Base-by-base conservation (phyloP, 208 protist genomes). In the Porcisia hertigi region DNA sequence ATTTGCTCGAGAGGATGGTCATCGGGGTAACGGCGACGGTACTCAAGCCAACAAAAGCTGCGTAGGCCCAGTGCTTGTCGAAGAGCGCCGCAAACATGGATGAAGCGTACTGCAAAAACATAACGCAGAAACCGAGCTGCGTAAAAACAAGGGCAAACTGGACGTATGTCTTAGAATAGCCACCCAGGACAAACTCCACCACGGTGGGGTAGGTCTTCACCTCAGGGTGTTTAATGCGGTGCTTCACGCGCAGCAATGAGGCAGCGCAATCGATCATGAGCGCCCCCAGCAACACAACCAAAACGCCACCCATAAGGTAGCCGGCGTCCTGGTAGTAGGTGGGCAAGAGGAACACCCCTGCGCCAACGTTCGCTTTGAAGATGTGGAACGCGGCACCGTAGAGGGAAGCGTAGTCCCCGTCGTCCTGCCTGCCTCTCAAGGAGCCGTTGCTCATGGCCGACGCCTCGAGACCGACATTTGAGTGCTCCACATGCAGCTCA, bases 291-390 rank as follows among this genome's bases (percentile, higher is more conserved):
- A 93, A 25, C 1, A 75, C 41, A 18, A 93, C 71, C 69, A 81
- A 62, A 2, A 94, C 39, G 7, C 63, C 45, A 8, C 89, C 89
- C 11, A 92, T 41, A 16, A 88, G 23, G 83, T 92, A 94, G 11
- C 93, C 91, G 41, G 88, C 55, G 64, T 97, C 85, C 52, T 91
- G 72, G 88, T 97, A 95, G 76, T 89, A 94, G 9, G 86, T 91
- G 1, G 90, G 86, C 14, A 95, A 81, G 52, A 95, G 80, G 72
- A 97, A 97, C 6, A 95, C 88, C 67, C 90, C 91, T 0, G 88
- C 89, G 6, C 91, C 93, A 14, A 97, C 91, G 79, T 97, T 95
- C 49, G 86, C 93, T 75, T 97, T 97, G 79, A 97, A 97, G 16
- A 97, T 88, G 75, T 97, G 91, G 69, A 95, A 97, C 7, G 82